Percentiles rank a stretch among this genome's conserved stretches.
phyloP scores from a whole-genome alignment of 441 rosid genomes.

The Gossypium schwendimanii region DNA sequence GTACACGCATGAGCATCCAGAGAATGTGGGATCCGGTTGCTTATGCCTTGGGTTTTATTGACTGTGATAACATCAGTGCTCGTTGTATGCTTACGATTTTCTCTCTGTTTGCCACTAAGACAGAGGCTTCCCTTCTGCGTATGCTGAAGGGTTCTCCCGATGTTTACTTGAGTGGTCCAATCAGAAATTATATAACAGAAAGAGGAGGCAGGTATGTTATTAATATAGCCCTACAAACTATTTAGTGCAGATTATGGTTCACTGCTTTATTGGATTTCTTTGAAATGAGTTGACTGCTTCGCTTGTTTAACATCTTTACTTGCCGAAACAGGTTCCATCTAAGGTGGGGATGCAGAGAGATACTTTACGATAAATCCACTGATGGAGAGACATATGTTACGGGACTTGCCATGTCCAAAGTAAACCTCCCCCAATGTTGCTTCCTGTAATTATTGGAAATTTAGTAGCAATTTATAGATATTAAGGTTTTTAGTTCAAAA shows the following conservation, averaged over 20 bases:
- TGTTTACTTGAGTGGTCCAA: conserved; percentile 87
- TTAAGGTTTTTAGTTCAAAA: neutral
- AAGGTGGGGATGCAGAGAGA: conserved; percentile 97
- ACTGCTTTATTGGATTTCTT: neutral
- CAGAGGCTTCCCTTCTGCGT: conserved; percentile 91
- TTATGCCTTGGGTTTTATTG: conserved; percentile 93
- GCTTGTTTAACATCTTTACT: conserved; percentile 11
- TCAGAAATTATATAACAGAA: conserved; percentile 78
- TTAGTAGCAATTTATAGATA: neutral
- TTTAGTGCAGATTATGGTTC: neutral
- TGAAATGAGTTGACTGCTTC: neutral
- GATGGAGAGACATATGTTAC: conserved; percentile 64
- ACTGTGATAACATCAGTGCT: conserved; percentile 97
- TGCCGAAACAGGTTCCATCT: conserved; percentile 77
- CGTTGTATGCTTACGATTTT: conserved; percentile 99
- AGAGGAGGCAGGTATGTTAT: conserved; percentile 74
- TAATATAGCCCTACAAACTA: neutral
- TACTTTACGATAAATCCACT: conserved; percentile 56
- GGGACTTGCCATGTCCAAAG: conserved; percentile 87
- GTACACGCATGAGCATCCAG: conserved; percentile 78
- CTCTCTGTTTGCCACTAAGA: conserved; percentile 94
- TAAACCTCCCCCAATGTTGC: conserved; percentile 26
- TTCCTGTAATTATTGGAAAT: conserved; percentile 7
- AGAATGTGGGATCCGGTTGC: conserved; percentile 99
- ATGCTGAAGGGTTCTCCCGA: conserved; percentile 99